Base-by-base conservation (phyloP, 108 stramenopile genomes). In the Fragilaria radians region DNA sequence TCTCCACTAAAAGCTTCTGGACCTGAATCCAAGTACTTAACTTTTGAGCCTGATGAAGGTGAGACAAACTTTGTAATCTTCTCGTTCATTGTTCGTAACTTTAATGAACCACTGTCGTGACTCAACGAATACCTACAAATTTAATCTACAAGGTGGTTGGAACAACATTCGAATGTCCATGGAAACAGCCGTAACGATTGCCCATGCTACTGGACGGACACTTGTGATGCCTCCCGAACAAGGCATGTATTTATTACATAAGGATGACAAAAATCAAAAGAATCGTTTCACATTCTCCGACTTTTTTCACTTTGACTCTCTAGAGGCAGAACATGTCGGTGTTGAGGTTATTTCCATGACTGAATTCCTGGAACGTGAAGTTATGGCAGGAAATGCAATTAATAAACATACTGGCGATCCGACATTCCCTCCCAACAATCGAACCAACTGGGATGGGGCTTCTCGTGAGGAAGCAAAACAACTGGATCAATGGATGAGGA, bases 221-320 rank as follows among this genome's bases (percentile, higher is more conserved):
- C 52, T 96, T 32, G 93, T 96, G 1, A 52, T 94, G 52, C 95
- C 93, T 5, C 95, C 95, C 18, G 84, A 82, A 25, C 71, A 85
- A 59, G 80, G 78, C 9, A 42, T 92, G 48, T 96, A 96, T 68
- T 65, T 76, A 32, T 33, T 81, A 51, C 21, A 48, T 30, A 62
- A 63, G 56, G 61, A 59, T 47, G 17, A 24, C 18, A 17, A 14
- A 42, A 42, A 14, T 7, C 36, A 14, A 14, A 42, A 7, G 36
- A n/a, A n/a, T 56, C 54, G 19, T 56, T 5, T 7, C 30, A 14
- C 36, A 11, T 42, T 42, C 36, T 42, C 14, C 11, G 14, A 42
- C 36, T 11, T 34, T 22, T 31, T 4, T 58, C 4, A 18, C 21
- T 28, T 45, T 48, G 5, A 28, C 23, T 18, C 5, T 62, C 27